These are phyloP conservation scores for Verticillium isaacii DNA, from an alignment of 2,329 filamentous ascomycete species.

Conservation along the genomic window DNA sequence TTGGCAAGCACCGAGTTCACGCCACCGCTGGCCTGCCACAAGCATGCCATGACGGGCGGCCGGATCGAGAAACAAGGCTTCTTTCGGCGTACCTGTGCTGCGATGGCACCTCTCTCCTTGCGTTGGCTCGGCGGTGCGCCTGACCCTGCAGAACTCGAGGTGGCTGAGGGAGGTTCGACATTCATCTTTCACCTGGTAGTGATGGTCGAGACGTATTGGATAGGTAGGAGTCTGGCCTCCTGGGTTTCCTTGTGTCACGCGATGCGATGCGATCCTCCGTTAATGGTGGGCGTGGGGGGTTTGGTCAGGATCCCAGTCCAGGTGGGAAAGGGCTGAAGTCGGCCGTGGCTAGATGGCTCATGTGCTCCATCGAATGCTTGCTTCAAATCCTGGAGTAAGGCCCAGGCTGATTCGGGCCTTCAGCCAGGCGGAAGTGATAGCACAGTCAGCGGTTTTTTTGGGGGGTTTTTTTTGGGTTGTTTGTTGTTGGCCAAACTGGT, in stretches of 20 bases:
- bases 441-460: background rate
- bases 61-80: background rate
- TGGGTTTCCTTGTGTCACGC: background rate
- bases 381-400: background rate
- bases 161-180: slow-evolving; percentile 7
- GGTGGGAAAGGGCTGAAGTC: background rate
- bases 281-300: background rate
- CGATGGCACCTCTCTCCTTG: slow-evolving; percentile 34
- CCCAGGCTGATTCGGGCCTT: background rate
- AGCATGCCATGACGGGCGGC: background rate
- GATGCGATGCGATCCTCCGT: background rate
- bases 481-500: background rate
- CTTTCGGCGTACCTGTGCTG: slow-evolving; percentile 27
- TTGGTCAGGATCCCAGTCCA: background rate
- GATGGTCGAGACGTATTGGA: slow-evolving; percentile 1
- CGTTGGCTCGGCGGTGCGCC: slow-evolving; percentile 23
- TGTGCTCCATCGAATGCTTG: slow-evolving; percentile 1
- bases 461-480: background rate
- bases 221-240: background rate
- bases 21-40: background rate
- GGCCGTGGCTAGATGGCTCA: background rate
- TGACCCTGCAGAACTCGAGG: slow-evolving; percentile 27
- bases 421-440: background rate
- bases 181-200: slow-evolving; percentile 14
- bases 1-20: background rate